phyloP scores from a whole-genome alignment of 345 rosid genomes.

The Moringa oleifera region DNA sequence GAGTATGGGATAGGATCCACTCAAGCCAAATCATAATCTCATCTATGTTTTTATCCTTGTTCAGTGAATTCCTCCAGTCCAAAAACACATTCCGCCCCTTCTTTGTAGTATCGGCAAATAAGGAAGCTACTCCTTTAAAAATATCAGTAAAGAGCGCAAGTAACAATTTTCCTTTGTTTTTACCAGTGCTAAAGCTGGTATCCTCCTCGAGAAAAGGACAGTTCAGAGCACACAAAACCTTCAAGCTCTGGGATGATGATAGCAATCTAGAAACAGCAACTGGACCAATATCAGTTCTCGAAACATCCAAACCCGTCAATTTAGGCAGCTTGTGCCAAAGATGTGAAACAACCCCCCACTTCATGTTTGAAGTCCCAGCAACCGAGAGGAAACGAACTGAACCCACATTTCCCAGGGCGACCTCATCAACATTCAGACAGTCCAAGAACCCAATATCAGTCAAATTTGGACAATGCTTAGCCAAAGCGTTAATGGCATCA shows the following conservation, averaged over 20 bases:
- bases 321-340: constrained; percentile 68
- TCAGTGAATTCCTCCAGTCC: constrained; percentile 48
- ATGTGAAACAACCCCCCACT: constrained; percentile 59
- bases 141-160: constrained; percentile 50
- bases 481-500: constrained; percentile 73
- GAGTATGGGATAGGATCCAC: constrained; percentile 71
- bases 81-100: constrained; percentile 45
- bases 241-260: constrained; percentile 55
- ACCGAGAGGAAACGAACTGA: constrained; percentile 64
- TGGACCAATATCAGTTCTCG: constrained; percentile 68
- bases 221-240: constrained; percentile 72
- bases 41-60: constrained; percentile 34
- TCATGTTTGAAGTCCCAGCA: constrained; percentile 76
- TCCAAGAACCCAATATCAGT: constrained; percentile 68
- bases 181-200: constrained; percentile 33
- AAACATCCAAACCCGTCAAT: constrained; percentile 66
- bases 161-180: constrained; percentile 56
- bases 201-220: constrained; percentile 61
- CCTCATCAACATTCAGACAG: constrained; percentile 62
- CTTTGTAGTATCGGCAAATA: constrained; percentile 46
- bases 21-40: constrained; percentile 72
- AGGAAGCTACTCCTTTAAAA: constrained; percentile 50
- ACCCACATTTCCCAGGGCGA: constrained; percentile 47
- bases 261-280: constrained; percentile 58
- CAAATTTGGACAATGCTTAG: constrained; percentile 54